Evolutionary conservation across 768 basidiomycete genomes (phyloP).

Genomic region (Termitomyces heimii): DNA sequence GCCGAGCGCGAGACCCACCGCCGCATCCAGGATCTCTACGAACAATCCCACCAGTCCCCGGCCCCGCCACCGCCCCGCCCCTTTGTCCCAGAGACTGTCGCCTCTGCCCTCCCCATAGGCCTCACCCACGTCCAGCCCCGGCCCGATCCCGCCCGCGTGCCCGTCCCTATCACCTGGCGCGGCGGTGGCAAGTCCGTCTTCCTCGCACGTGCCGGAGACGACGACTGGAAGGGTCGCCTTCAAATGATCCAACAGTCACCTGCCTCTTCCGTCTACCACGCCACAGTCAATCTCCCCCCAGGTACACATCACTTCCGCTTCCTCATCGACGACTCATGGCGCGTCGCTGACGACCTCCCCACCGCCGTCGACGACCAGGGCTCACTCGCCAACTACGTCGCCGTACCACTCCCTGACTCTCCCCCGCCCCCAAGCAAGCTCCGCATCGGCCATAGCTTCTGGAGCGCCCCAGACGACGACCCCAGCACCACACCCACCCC

Average conservation of each 20-base stretch:
- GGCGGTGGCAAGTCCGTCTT: slow-evolving; percentile 58
- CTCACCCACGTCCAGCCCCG: slow-evolving; percentile 26
- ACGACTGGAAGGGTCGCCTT: slow-evolving; percentile 69
- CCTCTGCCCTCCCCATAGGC: slow-evolving; percentile 56
- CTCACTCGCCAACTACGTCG: slow-evolving; percentile 90
- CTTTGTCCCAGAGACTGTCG: slow-evolving; percentile 54
- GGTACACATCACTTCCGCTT: slow-evolving; percentile 95
- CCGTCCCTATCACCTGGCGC: slow-evolving; percentile 58
- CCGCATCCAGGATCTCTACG: slow-evolving; percentile 43
- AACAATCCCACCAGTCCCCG: slow-evolving; percentile 16
- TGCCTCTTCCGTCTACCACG: slow-evolving; percentile 24
- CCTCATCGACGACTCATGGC: slow-evolving; percentile 87
- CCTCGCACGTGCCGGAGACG: slow-evolving; percentile 70
- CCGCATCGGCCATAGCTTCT: slow-evolving; percentile 33
- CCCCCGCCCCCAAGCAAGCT: slow-evolving; percentile 18
- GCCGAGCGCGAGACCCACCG: too few species aligned
- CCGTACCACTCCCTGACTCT: slow-evolving; percentile 40
- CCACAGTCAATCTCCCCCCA: slow-evolving; percentile 56
- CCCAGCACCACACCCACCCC: slow-evolving; percentile 7
- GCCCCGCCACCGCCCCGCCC: neutral
- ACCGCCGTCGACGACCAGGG: slow-evolving; percentile 93
- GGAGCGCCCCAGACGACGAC: slow-evolving; percentile 31
- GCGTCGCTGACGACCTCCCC: slow-evolving; percentile 68
- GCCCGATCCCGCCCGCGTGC: slow-evolving; percentile 18
- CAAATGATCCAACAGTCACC: slow-evolving; percentile 50